phyloP scores from a whole-genome alignment of 2,329 filamentous ascomycete species.

The Sporothrix variecibatus region DNA sequence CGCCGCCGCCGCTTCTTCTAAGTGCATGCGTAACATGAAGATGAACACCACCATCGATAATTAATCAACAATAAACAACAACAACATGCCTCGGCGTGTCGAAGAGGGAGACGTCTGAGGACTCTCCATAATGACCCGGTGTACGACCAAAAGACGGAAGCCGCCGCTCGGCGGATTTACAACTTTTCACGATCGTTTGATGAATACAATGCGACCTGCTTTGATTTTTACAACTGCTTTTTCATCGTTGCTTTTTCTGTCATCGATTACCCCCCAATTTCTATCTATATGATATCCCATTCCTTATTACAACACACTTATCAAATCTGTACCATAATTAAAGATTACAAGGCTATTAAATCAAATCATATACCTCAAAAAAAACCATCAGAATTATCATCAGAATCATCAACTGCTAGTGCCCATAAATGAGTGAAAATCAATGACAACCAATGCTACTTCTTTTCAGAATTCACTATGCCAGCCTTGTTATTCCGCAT shows the following conservation, averaged over 20 bases:
- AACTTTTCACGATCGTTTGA: conserved; percentile 13
- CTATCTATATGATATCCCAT: conserved; percentile 18
- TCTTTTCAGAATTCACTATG: background rate
- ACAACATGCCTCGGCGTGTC: background rate
- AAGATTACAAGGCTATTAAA: background rate
- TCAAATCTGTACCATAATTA: conserved; percentile 13
- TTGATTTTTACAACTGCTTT: background rate
- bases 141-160: conserved; percentile 5
- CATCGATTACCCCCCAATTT: background rate
- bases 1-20: conserved; percentile 33
- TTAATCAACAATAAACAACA: background rate
- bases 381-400: background rate
- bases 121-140: conserved; percentile 17
- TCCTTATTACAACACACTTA: background rate
- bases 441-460: background rate
- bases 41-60: background rate
- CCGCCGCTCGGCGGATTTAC: background rate
- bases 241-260: background rate
- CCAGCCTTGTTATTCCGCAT: background rate
- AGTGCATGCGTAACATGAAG: background rate
- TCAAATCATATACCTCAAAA: background rate
- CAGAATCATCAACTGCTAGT: background rate
- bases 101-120: background rate
- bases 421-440: background rate
- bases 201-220: background rate